Base-by-base conservation (phyloP, 805 yeast genomes). In the Grigorovia jiainica region DNA sequence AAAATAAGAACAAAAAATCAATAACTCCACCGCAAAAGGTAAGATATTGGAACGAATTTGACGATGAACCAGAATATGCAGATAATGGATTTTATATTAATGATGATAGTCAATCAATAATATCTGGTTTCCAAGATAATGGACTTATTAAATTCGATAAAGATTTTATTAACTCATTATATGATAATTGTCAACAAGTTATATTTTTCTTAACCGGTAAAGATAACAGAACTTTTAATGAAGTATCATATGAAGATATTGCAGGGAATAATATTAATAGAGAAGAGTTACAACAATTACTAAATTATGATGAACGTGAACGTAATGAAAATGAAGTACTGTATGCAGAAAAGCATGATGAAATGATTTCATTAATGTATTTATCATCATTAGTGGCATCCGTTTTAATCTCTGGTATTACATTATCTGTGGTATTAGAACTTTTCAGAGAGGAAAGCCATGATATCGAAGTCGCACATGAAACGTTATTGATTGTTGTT, bases 11-110 rank as follows among this genome's bases (percentile, higher is more conserved):
- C n/a, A 8, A 23, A 21, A 9, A 17, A 21, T 4, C n/a, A 34
- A 27, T 19, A 17, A 32, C 20, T 5, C 18, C 17, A 25, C 16
- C 23, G 8, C 21, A 43, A 7, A 27, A 27, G n/a, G 41, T 51
- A 4, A 45, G 63, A 24, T 60, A 60, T 37, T 60, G 64, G 64
- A 60, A 60, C 43, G 64, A 60, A 45, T 58, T 60, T 43, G 64
- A 60, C 42, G 60, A 57, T 39, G 61, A 53, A 1, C 39, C 39
- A 16, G 33, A 45, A 23, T 35, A 16, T 38, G 13, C 31, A 10
- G 18, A 37, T 16, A 39, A 39, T 18, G 29, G 36, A 10, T 47
- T 47, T 30, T 47, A 47, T 33, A 30, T 36, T 4, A 31, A 47
- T 41, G 46, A 36, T 13, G 46, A 40, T 21, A 35, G 19, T 16